Evolutionary conservation across 352 stramenopile species (phyloP).

Genomic region (Salisapilia sapeloensis): DNA sequence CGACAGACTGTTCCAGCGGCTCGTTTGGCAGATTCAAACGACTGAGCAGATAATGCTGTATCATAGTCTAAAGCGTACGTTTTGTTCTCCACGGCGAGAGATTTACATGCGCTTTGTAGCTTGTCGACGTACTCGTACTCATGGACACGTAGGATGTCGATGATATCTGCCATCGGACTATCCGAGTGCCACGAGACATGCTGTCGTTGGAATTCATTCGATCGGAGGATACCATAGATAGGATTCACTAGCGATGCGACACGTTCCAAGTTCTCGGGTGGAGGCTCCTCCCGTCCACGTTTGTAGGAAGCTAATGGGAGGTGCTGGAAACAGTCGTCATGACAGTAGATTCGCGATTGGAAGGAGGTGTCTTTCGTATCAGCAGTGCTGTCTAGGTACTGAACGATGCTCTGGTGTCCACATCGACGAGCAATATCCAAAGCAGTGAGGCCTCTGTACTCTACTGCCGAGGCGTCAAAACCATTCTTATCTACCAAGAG

Average conservation of each 20-base stretch:
- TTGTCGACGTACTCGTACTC: constrained; percentile 79
- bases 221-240: constrained; percentile 47
- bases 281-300: constrained; percentile 48
- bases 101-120: constrained; percentile 23
- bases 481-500: constrained; percentile 22
- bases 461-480: constrained; percentile 12
- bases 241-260: constrained; percentile 76
- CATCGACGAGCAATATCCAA: constrained; percentile 23
- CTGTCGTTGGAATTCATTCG: constrained; percentile 37
- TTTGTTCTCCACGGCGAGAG: constrained; percentile 11
- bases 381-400: constrained; percentile 4
- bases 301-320: constrained; percentile 49
- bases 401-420: constrained; percentile 13
- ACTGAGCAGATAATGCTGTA: constrained; percentile 62
- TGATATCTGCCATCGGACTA: constrained; percentile 54
- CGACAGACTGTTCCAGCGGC: constrained; percentile 74
- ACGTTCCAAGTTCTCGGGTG: constrained; percentile 81
- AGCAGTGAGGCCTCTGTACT: constrained; percentile 31
- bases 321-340: constrained; percentile 60
- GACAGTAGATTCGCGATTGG: constrained; percentile 51
- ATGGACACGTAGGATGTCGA: constrained; percentile 82
- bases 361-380: constrained; percentile 1
- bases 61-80: constrained; percentile 47
- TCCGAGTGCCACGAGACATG: constrained; percentile 51
- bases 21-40: constrained; percentile 54